Conservation (phyloP, 768 basidiomycete genomes). For the Clitopilus hobsonii region DNA sequence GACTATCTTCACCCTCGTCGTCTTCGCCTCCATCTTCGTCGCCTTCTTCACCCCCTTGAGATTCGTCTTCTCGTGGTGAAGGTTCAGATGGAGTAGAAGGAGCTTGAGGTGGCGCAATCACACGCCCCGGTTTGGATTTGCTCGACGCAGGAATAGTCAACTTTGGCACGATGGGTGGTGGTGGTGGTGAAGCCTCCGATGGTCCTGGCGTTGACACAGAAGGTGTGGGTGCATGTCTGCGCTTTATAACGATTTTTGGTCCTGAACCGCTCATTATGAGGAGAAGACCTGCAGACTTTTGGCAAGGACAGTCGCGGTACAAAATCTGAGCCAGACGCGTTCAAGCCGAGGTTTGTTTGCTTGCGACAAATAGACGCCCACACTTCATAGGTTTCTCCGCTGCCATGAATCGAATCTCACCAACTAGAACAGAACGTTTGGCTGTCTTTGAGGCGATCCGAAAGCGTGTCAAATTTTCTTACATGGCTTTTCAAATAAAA, state of each 20-base stretch:
- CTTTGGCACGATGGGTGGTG: neutral
- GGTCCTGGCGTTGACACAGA: neutral
- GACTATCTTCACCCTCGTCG: constrained; percentile 23
- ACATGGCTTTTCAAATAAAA: no score
- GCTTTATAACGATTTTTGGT: neutral
- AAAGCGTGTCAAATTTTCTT: no score
- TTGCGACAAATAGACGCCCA: neutral
- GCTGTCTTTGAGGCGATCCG: no score
- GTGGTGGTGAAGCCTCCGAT: neutral
- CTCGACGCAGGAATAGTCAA: neutral
- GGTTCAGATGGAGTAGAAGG: neutral
- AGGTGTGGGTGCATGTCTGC: neutral
- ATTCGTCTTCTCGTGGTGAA: constrained; percentile 15
- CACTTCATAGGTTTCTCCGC: neutral
- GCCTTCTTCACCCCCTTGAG: constrained; percentile 17
- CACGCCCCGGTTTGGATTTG: neutral
- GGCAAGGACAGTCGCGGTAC: neutral
- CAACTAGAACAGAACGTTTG: neutral
- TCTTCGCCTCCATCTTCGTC: constrained; percentile 14
- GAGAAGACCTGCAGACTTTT: neutral
- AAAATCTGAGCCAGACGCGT: neutral
- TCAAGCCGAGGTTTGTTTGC: neutral
- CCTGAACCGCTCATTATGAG: neutral
- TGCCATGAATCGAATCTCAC: neutral
- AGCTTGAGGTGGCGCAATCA: neutral